Percentiles rank a stretch among this genome's conserved stretches.
These are phyloP conservation scores for Colletotrichum orbiculare DNA, from an alignment of 2,329 filamentous ascomycete species.

Conservation along the genomic window DNA sequence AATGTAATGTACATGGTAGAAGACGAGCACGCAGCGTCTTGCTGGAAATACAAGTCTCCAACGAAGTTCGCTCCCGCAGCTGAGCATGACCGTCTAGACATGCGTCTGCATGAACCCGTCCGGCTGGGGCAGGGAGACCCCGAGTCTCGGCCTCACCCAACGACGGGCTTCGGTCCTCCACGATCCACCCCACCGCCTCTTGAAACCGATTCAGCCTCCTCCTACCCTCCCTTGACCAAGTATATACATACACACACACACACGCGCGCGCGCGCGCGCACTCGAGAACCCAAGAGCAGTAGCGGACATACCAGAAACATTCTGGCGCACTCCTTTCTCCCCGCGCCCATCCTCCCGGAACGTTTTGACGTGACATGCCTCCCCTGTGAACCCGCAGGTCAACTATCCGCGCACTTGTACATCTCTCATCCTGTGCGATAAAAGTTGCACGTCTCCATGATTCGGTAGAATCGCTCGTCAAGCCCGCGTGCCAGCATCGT, in stretches of 20 bases:
- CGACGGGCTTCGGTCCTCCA: slow-evolving; percentile 12
- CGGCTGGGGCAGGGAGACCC: slow-evolving; percentile 2
- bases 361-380: slow-evolving; percentile 13
- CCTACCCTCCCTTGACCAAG: neutral
- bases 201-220: slow-evolving; percentile 17
- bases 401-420: neutral
- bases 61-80: too few relatives aligned
- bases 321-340: slow-evolving; percentile 1
- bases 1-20: too few relatives aligned
- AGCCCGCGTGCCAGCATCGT: too few relatives aligned
- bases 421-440: too few relatives aligned
- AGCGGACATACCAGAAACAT: slow-evolving; percentile 15
- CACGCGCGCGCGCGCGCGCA: neutral
- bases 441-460: too few relatives aligned
- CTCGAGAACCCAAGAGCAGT: neutral
- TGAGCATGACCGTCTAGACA: too few relatives aligned
- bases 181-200: neutral
- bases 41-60: too few relatives aligned
- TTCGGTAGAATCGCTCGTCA: slow-evolving; percentile 11
- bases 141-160: slow-evolving; percentile 1
- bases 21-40: too few relatives aligned
- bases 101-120: slow-evolving; percentile 12
- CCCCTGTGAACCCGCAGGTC: slow-evolving; percentile 2
- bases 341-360: neutral
- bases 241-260: neutral